Evolutionary conservation across 2,329 filamentous ascomycete genomes (phyloP).

Genomic region (Penicillium sclerotiorum): DNA sequence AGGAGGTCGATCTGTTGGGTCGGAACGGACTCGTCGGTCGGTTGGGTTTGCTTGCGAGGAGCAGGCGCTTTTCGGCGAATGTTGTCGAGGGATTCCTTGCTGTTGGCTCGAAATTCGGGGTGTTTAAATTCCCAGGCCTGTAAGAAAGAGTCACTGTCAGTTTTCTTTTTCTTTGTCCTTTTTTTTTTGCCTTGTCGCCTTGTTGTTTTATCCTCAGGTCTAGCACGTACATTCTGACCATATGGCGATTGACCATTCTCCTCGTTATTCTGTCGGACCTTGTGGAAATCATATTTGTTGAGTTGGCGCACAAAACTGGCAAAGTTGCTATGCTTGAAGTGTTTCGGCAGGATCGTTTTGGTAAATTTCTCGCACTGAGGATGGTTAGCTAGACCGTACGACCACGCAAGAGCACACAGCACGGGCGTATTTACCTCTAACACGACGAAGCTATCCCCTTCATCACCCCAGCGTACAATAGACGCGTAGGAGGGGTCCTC

Average conservation of each 20-base stretch:
- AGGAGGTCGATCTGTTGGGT: constrained; percentile 87
- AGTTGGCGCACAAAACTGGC: constrained; percentile 93
- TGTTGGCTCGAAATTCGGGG: constrained; percentile 91
- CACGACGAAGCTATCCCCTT: constrained; percentile 94
- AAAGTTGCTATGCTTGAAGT: constrained; percentile 99
- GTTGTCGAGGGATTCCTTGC: constrained; percentile 94
- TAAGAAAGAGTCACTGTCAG: background rate
- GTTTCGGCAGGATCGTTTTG: constrained; percentile 92
- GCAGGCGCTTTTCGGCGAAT: constrained; percentile 94
- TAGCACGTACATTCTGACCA: constrained; percentile 66
- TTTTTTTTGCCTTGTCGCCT: background rate
- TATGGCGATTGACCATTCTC: constrained; percentile 81
- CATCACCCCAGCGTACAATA: constrained; percentile 93
- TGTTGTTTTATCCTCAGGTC: background rate
- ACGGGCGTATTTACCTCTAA: constrained; percentile 69
- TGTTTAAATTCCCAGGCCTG: constrained; percentile 97
- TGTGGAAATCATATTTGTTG: constrained; percentile 99
- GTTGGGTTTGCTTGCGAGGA: constrained; percentile 71
- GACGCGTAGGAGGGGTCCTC: constrained; percentile 91
- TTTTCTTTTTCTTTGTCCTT: background rate
- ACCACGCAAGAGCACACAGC: constrained; percentile 19
- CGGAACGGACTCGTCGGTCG: constrained; percentile 74
- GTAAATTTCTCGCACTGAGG: constrained; percentile 94
- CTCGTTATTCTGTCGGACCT: constrained; percentile 88
- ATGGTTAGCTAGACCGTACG: constrained; percentile 8